A percentile compares a stretch with the other conserved stretches of the same genome.
Evolutionary conservation across 495 filamentous ascomycete species (phyloP).

Genomic region (Penicillium flavigenum): DNA sequence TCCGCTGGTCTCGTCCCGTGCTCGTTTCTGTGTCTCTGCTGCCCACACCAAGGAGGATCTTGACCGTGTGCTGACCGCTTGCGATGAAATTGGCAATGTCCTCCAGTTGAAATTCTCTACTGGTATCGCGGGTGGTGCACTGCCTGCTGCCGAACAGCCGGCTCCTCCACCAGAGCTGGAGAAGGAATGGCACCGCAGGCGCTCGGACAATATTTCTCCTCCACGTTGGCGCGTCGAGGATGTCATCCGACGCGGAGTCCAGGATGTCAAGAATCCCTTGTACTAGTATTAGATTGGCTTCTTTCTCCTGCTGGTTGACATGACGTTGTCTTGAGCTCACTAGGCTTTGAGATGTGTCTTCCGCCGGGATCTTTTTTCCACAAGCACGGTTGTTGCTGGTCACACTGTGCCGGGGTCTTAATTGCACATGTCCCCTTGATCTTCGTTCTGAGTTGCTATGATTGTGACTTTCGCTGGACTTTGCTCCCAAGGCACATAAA

Average conservation of each 20-base stretch:
- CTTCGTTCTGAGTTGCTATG: conserved; percentile 21
- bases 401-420: conserved; percentile 35
- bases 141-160: conserved; percentile 68
- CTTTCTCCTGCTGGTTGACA: conserved; percentile 8
- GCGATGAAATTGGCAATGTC: conserved; percentile 88
- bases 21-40: conserved; percentile 92
- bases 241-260: conserved; percentile 72
- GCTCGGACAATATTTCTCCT: conserved; percentile 52
- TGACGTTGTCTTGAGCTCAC: conserved; percentile 23
- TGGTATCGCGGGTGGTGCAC: conserved; percentile 83
- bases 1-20: conserved; percentile 90
- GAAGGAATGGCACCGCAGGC: conserved; percentile 55
- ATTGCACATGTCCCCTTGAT: conserved; percentile 12
- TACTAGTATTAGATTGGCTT: conserved; percentile 36
- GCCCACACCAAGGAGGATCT: conserved; percentile 98
- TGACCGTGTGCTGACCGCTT: conserved; percentile 84
- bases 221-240: conserved; percentile 83
- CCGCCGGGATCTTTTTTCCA: conserved; percentile 16
- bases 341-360: conserved; percentile 18
- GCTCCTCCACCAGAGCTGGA: conserved; percentile 69
- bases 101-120: conserved; percentile 95
- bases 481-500: background rate
- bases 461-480: conserved; percentile 10
- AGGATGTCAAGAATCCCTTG: conserved; percentile 73
- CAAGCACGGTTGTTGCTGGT: conserved; percentile 44